Percentiles rank a stretch among this genome's conserved stretches.
Conservation (phyloP, 2,329 filamentous ascomycete genomes). For the Periconia sp. region DNA sequence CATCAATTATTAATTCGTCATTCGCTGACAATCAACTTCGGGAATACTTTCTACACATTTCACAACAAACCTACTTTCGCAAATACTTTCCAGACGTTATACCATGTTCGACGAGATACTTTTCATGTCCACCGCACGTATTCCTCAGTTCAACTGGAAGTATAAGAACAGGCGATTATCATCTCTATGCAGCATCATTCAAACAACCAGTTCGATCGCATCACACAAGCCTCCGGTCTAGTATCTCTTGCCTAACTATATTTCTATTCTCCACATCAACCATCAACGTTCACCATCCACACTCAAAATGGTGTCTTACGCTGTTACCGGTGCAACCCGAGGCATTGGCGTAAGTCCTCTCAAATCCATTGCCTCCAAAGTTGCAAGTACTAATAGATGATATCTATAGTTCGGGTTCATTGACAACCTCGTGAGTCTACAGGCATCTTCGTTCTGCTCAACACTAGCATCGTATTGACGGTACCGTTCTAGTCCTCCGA, state of each 20-base stretch:
- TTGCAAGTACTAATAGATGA: not conserved
- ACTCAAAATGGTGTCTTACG: constrained; percentile 16
- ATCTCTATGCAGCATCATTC: not conserved
- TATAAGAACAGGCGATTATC: not conserved
- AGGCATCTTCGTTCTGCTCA: not conserved
- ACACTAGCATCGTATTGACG: constrained; percentile 2
- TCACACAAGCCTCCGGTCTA: not conserved
- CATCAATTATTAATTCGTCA: no score
- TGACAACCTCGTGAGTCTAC: not conserved
- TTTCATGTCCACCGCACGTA: not conserved
- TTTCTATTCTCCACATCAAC: not conserved
- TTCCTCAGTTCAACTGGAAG: not conserved
- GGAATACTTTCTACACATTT: no score
- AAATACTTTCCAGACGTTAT: constrained; percentile 13
- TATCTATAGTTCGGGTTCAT: not conserved
- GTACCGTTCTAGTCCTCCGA: constrained; percentile 7
- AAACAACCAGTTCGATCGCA: not conserved
- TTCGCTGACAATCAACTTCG: no score
- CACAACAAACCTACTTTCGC: not conserved
- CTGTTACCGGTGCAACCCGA: constrained; percentile 14
- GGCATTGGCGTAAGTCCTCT: constrained; percentile 15
- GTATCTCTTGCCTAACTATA: not conserved
- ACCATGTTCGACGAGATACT: not conserved
- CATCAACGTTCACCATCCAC: not conserved
- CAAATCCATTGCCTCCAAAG: constrained; percentile 1